Conservation (phyloP, 108 stramenopile genomes). For the Skeletonema grethae region DNA sequence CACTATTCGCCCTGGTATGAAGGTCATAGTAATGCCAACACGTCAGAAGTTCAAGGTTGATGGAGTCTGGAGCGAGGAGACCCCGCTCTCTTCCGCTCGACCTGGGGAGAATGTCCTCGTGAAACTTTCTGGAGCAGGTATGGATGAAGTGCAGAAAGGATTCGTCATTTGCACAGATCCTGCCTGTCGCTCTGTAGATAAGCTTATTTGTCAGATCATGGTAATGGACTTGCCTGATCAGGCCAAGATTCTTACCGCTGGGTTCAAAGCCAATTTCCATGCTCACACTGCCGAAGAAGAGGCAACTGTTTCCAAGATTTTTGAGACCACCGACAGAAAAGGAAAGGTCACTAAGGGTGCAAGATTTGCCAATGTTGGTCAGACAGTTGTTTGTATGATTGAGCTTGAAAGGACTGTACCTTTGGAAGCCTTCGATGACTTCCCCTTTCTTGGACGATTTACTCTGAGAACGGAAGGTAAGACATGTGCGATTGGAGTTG, state of each 20-base stretch:
- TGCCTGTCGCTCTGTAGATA: slow-evolving; percentile 85
- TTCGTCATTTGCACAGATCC: slow-evolving; percentile 92
- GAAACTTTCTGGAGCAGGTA: slow-evolving; percentile 84
- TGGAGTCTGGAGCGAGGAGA: slow-evolving; percentile 94
- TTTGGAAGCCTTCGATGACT: slow-evolving; percentile 88
- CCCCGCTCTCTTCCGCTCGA: slow-evolving; percentile 83
- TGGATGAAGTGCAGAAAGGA: slow-evolving; percentile 96
- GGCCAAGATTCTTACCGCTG: slow-evolving; percentile 94
- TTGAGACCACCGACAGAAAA: slow-evolving; percentile 86
- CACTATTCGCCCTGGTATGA: slow-evolving; percentile 84
- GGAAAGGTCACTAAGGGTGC: slow-evolving; percentile 80
- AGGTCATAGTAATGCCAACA: slow-evolving; percentile 95
- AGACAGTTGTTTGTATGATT: slow-evolving; percentile 81
- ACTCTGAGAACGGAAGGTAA: slow-evolving; percentile 99
- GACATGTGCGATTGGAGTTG: slow-evolving; percentile 98
- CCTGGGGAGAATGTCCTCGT: slow-evolving; percentile 99
- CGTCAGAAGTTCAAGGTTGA: slow-evolving; percentile 89
- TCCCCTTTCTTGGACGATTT: slow-evolving; percentile 96
- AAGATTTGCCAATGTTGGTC: slow-evolving; percentile 82
- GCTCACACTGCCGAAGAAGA: slow-evolving; percentile 96
- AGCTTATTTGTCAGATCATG: slow-evolving; percentile 84
- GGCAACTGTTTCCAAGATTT: slow-evolving; percentile 86
- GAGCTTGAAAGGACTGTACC: slow-evolving; percentile 81
- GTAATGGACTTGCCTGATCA: slow-evolving; percentile 96
- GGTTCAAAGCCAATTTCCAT: slow-evolving; percentile 97